Evolutionary conservation across 1,284 basidiomycete genomes (phyloP).

Genomic region (Crocinoboletus sp.): DNA sequence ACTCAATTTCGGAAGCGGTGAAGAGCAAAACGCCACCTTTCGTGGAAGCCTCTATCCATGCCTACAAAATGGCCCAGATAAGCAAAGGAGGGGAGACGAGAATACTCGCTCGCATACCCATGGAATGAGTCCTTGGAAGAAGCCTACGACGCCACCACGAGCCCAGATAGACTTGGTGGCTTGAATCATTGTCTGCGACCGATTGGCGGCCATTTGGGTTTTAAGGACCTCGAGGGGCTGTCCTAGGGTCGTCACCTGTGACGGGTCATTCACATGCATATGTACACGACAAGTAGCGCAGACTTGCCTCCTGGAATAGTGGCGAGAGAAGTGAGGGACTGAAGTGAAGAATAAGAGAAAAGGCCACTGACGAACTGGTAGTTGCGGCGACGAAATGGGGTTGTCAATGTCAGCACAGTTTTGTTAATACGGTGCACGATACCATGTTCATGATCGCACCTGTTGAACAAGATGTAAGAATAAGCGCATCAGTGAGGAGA

Average conservation of each 20-base stretch:
- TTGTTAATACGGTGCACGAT: constrained; percentile 5
- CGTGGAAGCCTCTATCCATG: constrained; percentile 99
- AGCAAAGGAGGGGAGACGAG: not conserved
- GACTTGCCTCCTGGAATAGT: constrained; percentile 44
- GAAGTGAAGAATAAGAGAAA: constrained; percentile 9
- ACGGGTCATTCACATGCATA: constrained; percentile 6
- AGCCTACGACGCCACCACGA: constrained; percentile 86
- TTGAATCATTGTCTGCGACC: constrained; percentile 85
- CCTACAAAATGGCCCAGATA: constrained; percentile 44
- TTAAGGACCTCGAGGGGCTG: constrained; percentile 99
- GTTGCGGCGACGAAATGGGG: not conserved
- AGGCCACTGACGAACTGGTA: constrained; percentile 26
- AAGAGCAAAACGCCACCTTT: constrained; percentile 98
- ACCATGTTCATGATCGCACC: constrained; percentile 98
- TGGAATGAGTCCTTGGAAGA: constrained; percentile 99
- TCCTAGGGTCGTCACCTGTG: constrained; percentile 91
- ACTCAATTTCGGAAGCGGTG: constrained; percentile 93
- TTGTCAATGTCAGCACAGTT: constrained; percentile 7
- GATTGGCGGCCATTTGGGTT: constrained; percentile 97
- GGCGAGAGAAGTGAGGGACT: constrained; percentile 15
- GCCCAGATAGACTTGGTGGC: constrained; percentile 88
- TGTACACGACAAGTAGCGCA: not conserved
- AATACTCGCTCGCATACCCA: constrained; percentile 60
- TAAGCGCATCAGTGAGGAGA: constrained; percentile 8
- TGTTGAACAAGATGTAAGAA: constrained; percentile 34